Evolutionary conservation across 768 basidiomycete species (phyloP), one percentile per base, ranked within the genome.

Genomic region (Lyophyllum shimeji): DNA sequence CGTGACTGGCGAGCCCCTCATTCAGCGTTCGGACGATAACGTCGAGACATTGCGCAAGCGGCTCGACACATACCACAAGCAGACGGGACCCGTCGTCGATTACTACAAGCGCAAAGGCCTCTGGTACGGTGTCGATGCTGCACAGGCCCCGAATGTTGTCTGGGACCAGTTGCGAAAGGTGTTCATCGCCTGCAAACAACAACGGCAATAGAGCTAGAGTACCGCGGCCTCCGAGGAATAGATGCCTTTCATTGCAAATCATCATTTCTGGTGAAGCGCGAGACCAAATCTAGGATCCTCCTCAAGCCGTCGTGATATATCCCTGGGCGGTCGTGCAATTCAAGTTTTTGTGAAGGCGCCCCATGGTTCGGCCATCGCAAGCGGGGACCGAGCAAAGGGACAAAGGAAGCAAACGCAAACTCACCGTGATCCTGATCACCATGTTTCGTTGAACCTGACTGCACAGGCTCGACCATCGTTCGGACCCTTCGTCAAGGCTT

Each of bases 1-100:
- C 71, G 78, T 90, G 33, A 91, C 95, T 3, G 97, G 97, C 55
- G 96, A 99, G 74, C 92, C 94, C 34, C 84, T 99, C 62, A 88
- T 96, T 66, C 96, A 98, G 72, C 90, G 97, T 60, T 94, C 95
- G 8, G 97, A 99, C 71, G 97, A 99, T 76, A 99, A 98, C 62
- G 92, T 94, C 58, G 93, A 97, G 71, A 93, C 95, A 12, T 82
- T 99, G 51, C 83, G 86, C 63, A 97, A 95, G 75, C 90, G 97
- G 40, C 80, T 99, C 54, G 63, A 71, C 2, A 84, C 91, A n/a
- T 98, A 88, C 80, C 97, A 99, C 78, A 71, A 80, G 31, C 95
- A 97, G 74, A 99, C 97, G 13, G 91, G 90, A 1, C 96, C 97
- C 25, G 97, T 99, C 27, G 89, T 93, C 15, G 93, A 93, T 44